Conservation (phyloP, 225 moss, liverwort and hornwort genomes). For the Sphagnum tenellum region DNA sequence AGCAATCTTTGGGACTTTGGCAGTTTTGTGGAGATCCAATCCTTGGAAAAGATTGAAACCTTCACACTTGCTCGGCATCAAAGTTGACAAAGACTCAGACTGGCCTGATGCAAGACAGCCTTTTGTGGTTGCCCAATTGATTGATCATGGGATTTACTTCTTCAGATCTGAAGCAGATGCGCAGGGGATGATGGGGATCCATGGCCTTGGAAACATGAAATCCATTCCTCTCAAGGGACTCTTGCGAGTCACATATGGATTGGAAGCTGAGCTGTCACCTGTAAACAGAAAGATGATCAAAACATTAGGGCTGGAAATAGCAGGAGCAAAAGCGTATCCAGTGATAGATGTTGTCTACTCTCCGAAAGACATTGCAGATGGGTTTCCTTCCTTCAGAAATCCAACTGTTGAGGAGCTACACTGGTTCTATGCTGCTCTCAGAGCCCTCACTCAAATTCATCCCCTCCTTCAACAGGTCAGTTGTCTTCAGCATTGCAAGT, state of each 20-base stretch:
- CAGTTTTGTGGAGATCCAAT: constrained; percentile 40
- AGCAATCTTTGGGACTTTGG: constrained; percentile 39
- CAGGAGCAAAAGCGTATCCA: constrained; percentile 42
- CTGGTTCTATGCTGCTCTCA: constrained; percentile 43
- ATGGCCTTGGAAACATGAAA: constrained; percentile 27
- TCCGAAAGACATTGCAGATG: constrained; percentile 29
- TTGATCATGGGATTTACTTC: constrained; percentile 29
- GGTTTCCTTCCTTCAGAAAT: constrained; percentile 38
- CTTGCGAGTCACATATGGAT: constrained; percentile 38
- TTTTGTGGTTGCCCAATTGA: constrained; percentile 34
- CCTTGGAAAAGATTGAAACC: constrained; percentile 52
- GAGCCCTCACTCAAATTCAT: constrained; percentile 48
- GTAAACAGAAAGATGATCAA: constrained; percentile 51
- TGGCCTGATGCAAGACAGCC: constrained; percentile 51
- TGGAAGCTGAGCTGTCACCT: constrained; percentile 43
- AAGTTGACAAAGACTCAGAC: constrained; percentile 39
- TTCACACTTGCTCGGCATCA: constrained; percentile 34
- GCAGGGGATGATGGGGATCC: constrained; percentile 20
- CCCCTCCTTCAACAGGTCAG: constrained; percentile 29
- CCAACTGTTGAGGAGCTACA: constrained; percentile 37
- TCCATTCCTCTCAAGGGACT: constrained; percentile 36
- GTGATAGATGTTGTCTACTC: constrained; percentile 37
- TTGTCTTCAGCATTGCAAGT: neutral
- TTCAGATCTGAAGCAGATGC: constrained; percentile 40
- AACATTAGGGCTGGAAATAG: constrained; percentile 32